Evolutionary conservation across 2,329 filamentous ascomycete genomes (phyloP).

Genomic region (Microdochium bolleyi): DNA sequence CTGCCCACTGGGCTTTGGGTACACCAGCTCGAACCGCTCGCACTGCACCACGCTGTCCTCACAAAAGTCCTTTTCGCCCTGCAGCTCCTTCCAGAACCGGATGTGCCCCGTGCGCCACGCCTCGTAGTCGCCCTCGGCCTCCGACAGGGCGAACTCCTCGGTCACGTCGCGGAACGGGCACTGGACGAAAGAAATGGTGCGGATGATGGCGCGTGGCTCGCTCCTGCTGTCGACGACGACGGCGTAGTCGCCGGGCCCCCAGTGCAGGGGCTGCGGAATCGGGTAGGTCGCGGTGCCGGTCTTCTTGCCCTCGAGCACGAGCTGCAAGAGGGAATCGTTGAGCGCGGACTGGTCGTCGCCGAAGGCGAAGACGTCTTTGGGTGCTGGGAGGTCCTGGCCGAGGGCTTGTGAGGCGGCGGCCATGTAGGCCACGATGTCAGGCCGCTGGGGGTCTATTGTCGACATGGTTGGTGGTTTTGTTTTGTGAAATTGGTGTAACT

Average conservation of each 20-base stretch:
- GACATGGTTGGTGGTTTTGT: conserved; percentile 5
- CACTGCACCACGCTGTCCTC: conserved; percentile 18
- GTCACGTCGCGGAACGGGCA: conserved; percentile 12
- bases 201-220: conserved; percentile 15
- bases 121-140: conserved; percentile 18
- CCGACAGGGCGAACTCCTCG: conserved; percentile 18
- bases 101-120: conserved; percentile 15
- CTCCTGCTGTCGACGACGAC: conserved; percentile 16
- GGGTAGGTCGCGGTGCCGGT: conserved; percentile 20
- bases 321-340: conserved; percentile 8
- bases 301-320: conserved; percentile 16
- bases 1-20: conserved; percentile 2
- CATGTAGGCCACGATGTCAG: conserved; percentile 18
- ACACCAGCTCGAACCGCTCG: conserved; percentile 19
- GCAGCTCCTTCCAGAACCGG: conserved; percentile 10
- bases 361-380: conserved; percentile 19
- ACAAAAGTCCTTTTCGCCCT: conserved; percentile 11
- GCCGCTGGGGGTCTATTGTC: conserved; percentile 8
- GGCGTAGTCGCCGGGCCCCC: conserved; percentile 17
- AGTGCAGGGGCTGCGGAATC: conserved; percentile 15
- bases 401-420: conserved; percentile 12
- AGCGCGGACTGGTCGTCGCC: conserved; percentile 8
- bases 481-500: too few relatives aligned
- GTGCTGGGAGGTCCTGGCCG: conserved; percentile 8
- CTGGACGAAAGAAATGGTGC: conserved; percentile 13